Percentiles rank a stretch among this genome's conserved stretches.
Conservation (phyloP, 495 filamentous ascomycete genomes). For the Trypethelium eluteriae region DNA sequence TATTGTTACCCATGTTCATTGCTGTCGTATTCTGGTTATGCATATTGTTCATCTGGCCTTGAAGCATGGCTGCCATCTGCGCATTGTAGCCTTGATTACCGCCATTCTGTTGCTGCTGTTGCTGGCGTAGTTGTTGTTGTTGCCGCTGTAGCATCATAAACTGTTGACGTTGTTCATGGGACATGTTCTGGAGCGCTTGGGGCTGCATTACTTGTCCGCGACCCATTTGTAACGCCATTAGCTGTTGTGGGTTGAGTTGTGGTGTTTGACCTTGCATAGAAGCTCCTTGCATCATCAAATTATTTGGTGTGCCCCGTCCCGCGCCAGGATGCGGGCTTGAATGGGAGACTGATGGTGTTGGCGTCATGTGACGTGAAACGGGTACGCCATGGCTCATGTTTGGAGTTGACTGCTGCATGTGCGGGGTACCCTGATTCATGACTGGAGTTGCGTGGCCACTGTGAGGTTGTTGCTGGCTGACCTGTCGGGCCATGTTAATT, state of each 20-base stretch:
- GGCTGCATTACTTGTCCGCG: slow-evolving; percentile 16
- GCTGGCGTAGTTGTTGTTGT: not conserved
- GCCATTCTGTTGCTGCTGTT: slow-evolving; percentile 8
- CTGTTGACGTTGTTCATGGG: slow-evolving; percentile 19
- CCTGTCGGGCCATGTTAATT: slow-evolving; percentile 64
- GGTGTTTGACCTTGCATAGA: slow-evolving; percentile 22
- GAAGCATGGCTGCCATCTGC: not conserved
- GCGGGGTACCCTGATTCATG: slow-evolving; percentile 63
- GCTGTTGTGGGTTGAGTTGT: slow-evolving; percentile 29
- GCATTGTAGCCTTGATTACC: slow-evolving; percentile 1
- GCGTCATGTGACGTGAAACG: slow-evolving; percentile 52
- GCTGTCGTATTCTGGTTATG: slow-evolving; percentile 8
- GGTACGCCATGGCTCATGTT: slow-evolving; percentile 45
- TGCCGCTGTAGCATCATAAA: slow-evolving; percentile 15
- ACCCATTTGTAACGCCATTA: slow-evolving; percentile 18
- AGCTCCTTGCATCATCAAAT: slow-evolving; percentile 22
- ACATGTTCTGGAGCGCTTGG: slow-evolving; percentile 15
- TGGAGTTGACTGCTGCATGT: slow-evolving; percentile 71
- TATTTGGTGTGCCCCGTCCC: slow-evolving; percentile 58
- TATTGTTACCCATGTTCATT: slow-evolving; percentile 8
- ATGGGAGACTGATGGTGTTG: slow-evolving; percentile 33
- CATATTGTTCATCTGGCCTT: slow-evolving; percentile 3
- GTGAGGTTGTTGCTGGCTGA: slow-evolving; percentile 55
- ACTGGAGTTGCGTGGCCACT: slow-evolving; percentile 50
- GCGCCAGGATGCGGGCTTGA: slow-evolving; percentile 47